These are phyloP conservation scores for Cyclotella kingstonii DNA, from an alignment of 108 stramenopile genomes.

Conservation along the genomic window DNA sequence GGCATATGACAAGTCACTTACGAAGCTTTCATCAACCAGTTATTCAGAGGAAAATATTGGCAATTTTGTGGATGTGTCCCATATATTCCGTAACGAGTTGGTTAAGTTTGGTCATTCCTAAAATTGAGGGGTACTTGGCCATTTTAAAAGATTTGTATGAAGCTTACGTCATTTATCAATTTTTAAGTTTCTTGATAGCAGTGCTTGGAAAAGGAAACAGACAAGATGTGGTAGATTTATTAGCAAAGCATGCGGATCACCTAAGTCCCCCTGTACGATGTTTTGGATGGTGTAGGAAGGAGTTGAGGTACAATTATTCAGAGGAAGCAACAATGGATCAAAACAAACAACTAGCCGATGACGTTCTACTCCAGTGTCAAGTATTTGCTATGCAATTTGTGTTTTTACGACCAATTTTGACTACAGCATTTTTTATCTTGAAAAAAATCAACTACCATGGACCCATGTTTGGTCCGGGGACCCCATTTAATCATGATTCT, in stretches of 20 bases:
- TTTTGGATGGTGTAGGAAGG: conserved; percentile 37
- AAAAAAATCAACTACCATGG: conserved; percentile 74
- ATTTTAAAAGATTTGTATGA: conserved; percentile 91
- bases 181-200: conserved; percentile 84
- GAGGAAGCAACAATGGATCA: conserved; percentile 12
- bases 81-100: conserved; percentile 80
- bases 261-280: conserved; percentile 40
- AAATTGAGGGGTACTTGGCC: conserved; percentile 75
- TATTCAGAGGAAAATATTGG: conserved; percentile 86
- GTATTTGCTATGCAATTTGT: conserved; percentile 91
- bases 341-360: conserved; percentile 61
- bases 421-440: conserved; percentile 63
- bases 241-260: conserved; percentile 53
- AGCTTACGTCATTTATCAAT: conserved; percentile 90
- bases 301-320: background rate
- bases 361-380: conserved; percentile 86
- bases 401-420: conserved; percentile 74
- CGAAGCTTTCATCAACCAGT: conserved; percentile 80
- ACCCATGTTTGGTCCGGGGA: conserved; percentile 40
- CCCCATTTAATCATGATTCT: conserved; percentile 8
- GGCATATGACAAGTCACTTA: conserved; percentile 91
- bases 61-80: conserved; percentile 93
- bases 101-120: conserved; percentile 79
- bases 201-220: conserved; percentile 86
- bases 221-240: conserved; percentile 65